phyloP scores from a whole-genome alignment of 129 eudicot genomes.

The Silybum marianum region DNA sequence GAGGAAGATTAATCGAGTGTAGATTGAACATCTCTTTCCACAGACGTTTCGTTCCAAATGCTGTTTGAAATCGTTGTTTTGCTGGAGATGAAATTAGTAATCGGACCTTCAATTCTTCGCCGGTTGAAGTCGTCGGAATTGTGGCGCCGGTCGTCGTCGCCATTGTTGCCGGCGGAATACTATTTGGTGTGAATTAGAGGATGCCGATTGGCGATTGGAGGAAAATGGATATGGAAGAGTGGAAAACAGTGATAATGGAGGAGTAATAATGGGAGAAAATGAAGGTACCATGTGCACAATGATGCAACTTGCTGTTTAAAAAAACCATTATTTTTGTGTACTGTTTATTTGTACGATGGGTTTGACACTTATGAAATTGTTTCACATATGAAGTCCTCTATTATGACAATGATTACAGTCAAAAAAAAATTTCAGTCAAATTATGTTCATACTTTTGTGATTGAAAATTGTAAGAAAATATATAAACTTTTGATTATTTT shows the following conservation, averaged over 20 bases:
- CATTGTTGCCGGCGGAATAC: background rate
- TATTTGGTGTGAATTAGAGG: background rate
- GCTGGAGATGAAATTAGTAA: slow-evolving; percentile 56
- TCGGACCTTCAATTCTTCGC: slow-evolving; percentile 34
- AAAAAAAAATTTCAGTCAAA: too few relatives aligned
- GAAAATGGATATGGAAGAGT: background rate
- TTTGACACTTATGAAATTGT: too few relatives aligned
- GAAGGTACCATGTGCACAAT: slow-evolving; percentile 4
- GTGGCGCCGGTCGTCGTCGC: slow-evolving; percentile 36
- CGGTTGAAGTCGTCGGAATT: slow-evolving; percentile 38
- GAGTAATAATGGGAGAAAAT: background rate
- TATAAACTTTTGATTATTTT: too few relatives aligned
- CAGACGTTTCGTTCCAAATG: slow-evolving; percentile 50
- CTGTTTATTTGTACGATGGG: too few relatives aligned
- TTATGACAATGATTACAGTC: too few relatives aligned
- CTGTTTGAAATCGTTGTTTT: slow-evolving; percentile 40
- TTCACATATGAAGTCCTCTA: too few relatives aligned
- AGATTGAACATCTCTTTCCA: slow-evolving; percentile 59
- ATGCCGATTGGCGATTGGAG: background rate
- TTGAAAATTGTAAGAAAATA: too few relatives aligned
- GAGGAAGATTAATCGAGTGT: slow-evolving; percentile 43
- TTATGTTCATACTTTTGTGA: too few relatives aligned
- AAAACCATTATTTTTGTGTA: too few relatives aligned
- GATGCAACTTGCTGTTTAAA: too few relatives aligned
- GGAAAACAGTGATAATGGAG: background rate